Percentiles rank a stretch among this genome's conserved stretches.
Conservation (phyloP, 2,329 filamentous ascomycete genomes). For the Fusarium vanettenii region DNA sequence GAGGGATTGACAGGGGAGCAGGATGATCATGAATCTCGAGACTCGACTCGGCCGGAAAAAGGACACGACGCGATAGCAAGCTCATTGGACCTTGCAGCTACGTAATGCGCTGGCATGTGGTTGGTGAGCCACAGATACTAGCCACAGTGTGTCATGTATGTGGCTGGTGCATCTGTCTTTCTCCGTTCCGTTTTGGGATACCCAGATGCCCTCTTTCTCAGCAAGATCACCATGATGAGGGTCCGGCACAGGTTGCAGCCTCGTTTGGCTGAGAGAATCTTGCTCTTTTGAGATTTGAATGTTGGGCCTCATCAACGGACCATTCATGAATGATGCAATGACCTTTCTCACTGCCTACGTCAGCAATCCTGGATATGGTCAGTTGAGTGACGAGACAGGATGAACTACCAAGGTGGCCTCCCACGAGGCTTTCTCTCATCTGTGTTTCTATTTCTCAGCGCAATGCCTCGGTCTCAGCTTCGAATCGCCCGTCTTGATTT, state of each 20-base stretch:
- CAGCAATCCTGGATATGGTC: neutral
- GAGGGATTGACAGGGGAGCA: slow-evolving; percentile 38
- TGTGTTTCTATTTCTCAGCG: neutral
- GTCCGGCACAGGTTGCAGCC: neutral
- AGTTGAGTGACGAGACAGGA: neutral
- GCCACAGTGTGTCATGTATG: neutral
- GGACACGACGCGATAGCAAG: slow-evolving; percentile 48
- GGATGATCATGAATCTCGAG: slow-evolving; percentile 39
- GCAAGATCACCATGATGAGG: neutral
- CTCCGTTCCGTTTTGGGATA: neutral
- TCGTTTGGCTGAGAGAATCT: neutral
- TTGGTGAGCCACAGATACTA: slow-evolving; percentile 12
- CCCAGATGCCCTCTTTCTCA: neutral
- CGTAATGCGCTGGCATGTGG: slow-evolving; percentile 31
- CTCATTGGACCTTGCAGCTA: slow-evolving; percentile 43
- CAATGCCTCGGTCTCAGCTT: neutral
- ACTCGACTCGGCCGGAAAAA: slow-evolving; percentile 41
- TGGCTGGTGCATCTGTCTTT: slow-evolving; percentile 4
- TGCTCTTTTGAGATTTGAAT: neutral
- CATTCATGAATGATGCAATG: neutral
- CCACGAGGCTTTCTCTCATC: neutral
- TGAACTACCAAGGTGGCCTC: neutral
- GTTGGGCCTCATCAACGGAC: neutral
- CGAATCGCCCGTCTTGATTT: neutral
- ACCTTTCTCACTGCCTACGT: neutral